Percentiles rank a stretch among this genome's conserved stretches.
Conservation (phyloP, 1,139 yeast species). For the Magnusiomyces fungicola region DNA sequence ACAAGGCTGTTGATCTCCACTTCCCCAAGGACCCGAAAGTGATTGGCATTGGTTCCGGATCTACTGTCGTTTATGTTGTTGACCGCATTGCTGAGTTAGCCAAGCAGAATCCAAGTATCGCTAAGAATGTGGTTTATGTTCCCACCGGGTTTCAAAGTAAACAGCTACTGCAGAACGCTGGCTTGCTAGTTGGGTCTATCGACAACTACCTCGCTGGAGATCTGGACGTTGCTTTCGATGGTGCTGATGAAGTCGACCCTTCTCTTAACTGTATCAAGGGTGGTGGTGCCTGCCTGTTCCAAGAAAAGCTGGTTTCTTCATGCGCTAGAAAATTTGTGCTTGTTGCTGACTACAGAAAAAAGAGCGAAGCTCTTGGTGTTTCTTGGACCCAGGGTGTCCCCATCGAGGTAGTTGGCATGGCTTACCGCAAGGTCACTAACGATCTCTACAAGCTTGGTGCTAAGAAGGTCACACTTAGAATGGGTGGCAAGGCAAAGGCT, state of each 20-base stretch:
- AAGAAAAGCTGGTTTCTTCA: constrained; percentile 88
- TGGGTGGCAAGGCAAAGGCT: constrained; percentile 88
- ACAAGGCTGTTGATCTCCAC: constrained; percentile 86
- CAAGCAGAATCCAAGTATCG: constrained; percentile 39
- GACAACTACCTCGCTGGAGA: constrained; percentile 62
- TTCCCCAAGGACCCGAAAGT: constrained; percentile 63
- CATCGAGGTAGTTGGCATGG: constrained; percentile 86
- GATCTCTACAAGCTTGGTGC: constrained; percentile 64
- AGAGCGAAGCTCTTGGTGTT: constrained; percentile 59
- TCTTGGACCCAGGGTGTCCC: constrained; percentile 91
- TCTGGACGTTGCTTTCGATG: constrained; percentile 92
- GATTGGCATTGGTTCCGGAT: constrained; percentile 93
- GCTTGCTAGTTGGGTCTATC: constrained; percentile 67
- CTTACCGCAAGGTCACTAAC: constrained; percentile 66
- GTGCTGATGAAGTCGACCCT: constrained; percentile 94
- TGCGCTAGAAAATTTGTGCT: constrained; percentile 71
- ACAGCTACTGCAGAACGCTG: constrained; percentile 75
- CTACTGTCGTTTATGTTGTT: constrained; percentile 93
- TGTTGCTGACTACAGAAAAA: constrained; percentile 90
- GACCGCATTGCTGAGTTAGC: constrained; percentile 75
- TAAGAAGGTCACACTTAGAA: constrained; percentile 56
- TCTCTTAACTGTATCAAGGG: constrained; percentile 86
- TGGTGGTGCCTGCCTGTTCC: constrained; percentile 97
- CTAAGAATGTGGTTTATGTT: constrained; percentile 51
- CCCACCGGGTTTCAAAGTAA: constrained; percentile 97